These are phyloP conservation scores for Patellaria atrata DNA, from an alignment of 495 filamentous ascomycete genomes.

Conservation along the genomic window DNA sequence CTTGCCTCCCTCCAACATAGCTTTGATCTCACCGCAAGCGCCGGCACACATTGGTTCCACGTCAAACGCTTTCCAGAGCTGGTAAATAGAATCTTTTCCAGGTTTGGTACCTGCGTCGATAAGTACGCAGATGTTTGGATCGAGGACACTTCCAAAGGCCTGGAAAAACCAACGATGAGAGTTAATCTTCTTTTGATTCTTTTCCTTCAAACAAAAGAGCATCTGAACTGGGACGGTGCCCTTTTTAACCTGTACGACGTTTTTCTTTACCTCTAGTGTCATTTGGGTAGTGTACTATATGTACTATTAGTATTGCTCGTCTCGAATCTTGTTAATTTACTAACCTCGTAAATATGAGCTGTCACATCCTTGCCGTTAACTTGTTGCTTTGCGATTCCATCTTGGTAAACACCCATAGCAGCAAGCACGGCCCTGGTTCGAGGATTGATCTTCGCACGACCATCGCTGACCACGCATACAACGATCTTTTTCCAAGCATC, in stretches of 20 bases:
- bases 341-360: slow-evolving; percentile 94
- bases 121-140: slow-evolving; percentile 93
- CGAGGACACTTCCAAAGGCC: slow-evolving; percentile 81
- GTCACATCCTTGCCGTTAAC: slow-evolving; percentile 96
- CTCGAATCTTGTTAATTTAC: slow-evolving; percentile 7
- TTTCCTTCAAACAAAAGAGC: slow-evolving; percentile 97
- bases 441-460: slow-evolving; percentile 94
- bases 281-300: slow-evolving; percentile 78
- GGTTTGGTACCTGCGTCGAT: slow-evolving; percentile 94
- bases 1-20: slow-evolving; percentile 81
- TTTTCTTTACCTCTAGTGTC: slow-evolving; percentile 72
- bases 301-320: background rate
- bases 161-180: slow-evolving; percentile 99
- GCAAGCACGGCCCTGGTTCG: slow-evolving; percentile 81
- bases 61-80: slow-evolving; percentile 97
- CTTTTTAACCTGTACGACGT: slow-evolving; percentile 65
- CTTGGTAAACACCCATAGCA: slow-evolving; percentile 91
- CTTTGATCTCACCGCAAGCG: slow-evolving; percentile 98
- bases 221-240: slow-evolving; percentile 79
- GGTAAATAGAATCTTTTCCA: slow-evolving; percentile 85
- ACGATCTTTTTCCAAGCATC: slow-evolving; percentile 99
- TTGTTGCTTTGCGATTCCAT: slow-evolving; percentile 96
- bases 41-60: slow-evolving; percentile 93
- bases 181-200: slow-evolving; percentile 99
- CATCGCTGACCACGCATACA: slow-evolving; percentile 94